Percentiles rank a stretch among this genome's conserved stretches.
Evolutionary conservation across 2,329 filamentous ascomycete species (phyloP).

Genomic region (Rhinocladiella mackenziei): DNA sequence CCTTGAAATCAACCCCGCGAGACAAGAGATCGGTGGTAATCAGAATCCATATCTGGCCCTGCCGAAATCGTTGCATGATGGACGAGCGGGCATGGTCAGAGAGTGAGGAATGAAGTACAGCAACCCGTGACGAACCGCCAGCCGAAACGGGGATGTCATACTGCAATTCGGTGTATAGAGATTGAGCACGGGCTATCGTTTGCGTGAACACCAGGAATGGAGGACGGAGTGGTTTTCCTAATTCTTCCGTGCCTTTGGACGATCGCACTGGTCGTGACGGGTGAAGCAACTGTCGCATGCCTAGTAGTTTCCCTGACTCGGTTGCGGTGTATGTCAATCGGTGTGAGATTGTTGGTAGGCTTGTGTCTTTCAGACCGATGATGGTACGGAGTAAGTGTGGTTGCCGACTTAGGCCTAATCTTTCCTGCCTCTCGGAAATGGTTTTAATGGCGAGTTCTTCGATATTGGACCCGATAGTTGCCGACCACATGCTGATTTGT

Average conservation of each 20-base stretch:
- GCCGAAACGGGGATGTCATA: slow-evolving; percentile 92
- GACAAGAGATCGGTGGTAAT: slow-evolving; percentile 93
- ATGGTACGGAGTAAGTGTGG: slow-evolving; percentile 72
- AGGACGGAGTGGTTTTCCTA: slow-evolving; percentile 61
- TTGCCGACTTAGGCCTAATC: slow-evolving; percentile 35
- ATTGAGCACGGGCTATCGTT: slow-evolving; percentile 84
- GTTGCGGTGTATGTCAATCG: slow-evolving; percentile 86
- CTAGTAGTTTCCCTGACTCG: slow-evolving; percentile 88
- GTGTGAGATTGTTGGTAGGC: slow-evolving; percentile 87
- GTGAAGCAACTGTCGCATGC: slow-evolving; percentile 81
- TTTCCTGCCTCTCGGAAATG: slow-evolving; percentile 53
- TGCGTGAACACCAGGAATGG: slow-evolving; percentile 96
- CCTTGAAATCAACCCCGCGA: slow-evolving; percentile 89
- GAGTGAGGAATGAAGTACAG: slow-evolving; percentile 83
- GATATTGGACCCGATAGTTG: slow-evolving; percentile 92
- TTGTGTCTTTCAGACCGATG: slow-evolving; percentile 93
- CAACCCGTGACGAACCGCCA: slow-evolving; percentile 77
- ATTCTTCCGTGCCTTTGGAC: slow-evolving; percentile 42
- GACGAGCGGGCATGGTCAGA: slow-evolving; percentile 68
- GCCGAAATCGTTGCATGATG: slow-evolving; percentile 86
- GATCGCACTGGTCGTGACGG: slow-evolving; percentile 53
- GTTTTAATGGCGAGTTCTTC: slow-evolving; percentile 72
- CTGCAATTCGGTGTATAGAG: slow-evolving; percentile 81
- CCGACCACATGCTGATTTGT: slow-evolving; percentile 82
- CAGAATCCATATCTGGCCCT: slow-evolving; percentile 90